phyloP scores from a whole-genome alignment of 75 land plant genomes.

The Larix kaempferi region DNA sequence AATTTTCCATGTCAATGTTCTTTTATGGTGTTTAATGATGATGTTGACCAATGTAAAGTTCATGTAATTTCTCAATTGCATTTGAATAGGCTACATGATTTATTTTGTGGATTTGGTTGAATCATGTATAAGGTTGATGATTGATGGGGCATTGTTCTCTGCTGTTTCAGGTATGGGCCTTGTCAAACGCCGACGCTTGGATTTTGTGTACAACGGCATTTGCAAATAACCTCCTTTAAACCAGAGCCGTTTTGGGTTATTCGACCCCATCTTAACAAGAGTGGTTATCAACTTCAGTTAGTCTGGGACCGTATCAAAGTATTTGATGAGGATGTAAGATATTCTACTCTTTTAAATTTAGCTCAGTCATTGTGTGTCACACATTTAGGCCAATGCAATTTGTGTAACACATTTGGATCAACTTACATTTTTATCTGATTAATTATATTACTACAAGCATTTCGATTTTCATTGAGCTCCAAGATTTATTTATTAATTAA shows the following conservation, averaged over 20 bases:
- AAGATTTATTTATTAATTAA: background rate
- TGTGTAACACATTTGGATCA: background rate
- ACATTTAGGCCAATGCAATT: background rate
- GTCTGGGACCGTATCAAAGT: slow-evolving; percentile 83
- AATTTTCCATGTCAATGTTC: too few species aligned
- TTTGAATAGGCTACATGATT: too few species aligned
- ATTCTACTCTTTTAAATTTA: background rate
- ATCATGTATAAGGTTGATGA: too few species aligned
- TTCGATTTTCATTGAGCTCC: background rate
- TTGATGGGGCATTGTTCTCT: too few species aligned
- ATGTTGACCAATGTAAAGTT: too few species aligned
- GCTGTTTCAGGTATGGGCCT: slow-evolving; percentile 81
- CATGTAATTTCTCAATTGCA: too few species aligned
- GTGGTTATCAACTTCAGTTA: slow-evolving; percentile 77
- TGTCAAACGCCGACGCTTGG: slow-evolving; percentile 99
- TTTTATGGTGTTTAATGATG: too few species aligned
- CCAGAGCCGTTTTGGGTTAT: slow-evolving; percentile 91
- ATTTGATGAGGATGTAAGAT: slow-evolving; percentile 84
- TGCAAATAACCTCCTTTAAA: slow-evolving; percentile 85
- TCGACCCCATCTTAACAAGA: slow-evolving; percentile 56
- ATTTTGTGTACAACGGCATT: slow-evolving; percentile 91
- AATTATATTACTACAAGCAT: slow-evolving; percentile 3
- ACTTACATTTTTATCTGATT: background rate
- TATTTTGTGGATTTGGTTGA: too few species aligned
- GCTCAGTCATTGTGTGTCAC: background rate